phyloP scores from a whole-genome alignment of 2,329 filamentous ascomycete genomes.

The Lachnum nothofagi region DNA sequence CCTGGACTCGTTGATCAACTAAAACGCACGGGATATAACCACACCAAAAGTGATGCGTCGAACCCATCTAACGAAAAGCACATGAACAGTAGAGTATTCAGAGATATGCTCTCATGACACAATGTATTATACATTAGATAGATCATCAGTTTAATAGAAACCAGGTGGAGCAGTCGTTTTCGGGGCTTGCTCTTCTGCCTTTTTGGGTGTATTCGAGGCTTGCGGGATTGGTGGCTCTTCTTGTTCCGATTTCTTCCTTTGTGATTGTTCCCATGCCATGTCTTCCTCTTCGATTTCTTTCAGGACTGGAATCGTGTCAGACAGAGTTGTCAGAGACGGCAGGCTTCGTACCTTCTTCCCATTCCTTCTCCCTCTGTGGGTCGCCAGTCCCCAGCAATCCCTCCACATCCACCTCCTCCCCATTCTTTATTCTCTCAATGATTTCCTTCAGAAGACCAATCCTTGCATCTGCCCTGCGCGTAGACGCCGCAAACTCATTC shows the following conservation, averaged over 20 bases:
- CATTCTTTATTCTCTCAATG: constrained; percentile 62
- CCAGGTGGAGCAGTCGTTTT: constrained; percentile 28
- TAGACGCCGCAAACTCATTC: constrained; percentile 67
- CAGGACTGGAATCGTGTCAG: constrained; percentile 45
- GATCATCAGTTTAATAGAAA: constrained; percentile 26
- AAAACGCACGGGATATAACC: constrained; percentile 23
- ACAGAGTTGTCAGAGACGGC: background rate
- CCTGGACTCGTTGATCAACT: constrained; percentile 52
- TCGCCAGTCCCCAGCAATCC: constrained; percentile 74
- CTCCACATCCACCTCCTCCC: constrained; percentile 81
- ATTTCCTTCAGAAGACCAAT: constrained; percentile 73
- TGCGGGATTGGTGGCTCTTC: background rate
- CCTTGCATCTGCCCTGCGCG: constrained; percentile 71
- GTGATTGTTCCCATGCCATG: constrained; percentile 36
- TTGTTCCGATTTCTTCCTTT: constrained; percentile 22
- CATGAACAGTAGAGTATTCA: constrained; percentile 41
- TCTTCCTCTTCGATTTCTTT: constrained; percentile 63
- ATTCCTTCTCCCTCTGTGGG: constrained; percentile 68
- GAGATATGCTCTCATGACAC: constrained; percentile 58
- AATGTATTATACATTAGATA: constrained; percentile 24
- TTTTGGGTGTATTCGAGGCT: background rate
- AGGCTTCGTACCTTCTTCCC: constrained; percentile 68
- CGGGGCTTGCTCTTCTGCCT: constrained; percentile 11
- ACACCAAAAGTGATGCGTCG: constrained; percentile 30
- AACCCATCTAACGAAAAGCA: constrained; percentile 16